Percentiles rank a stretch among this genome's conserved stretches.
Conservation (phyloP, 129 eudicot species). For the Calendula officinalis region DNA sequence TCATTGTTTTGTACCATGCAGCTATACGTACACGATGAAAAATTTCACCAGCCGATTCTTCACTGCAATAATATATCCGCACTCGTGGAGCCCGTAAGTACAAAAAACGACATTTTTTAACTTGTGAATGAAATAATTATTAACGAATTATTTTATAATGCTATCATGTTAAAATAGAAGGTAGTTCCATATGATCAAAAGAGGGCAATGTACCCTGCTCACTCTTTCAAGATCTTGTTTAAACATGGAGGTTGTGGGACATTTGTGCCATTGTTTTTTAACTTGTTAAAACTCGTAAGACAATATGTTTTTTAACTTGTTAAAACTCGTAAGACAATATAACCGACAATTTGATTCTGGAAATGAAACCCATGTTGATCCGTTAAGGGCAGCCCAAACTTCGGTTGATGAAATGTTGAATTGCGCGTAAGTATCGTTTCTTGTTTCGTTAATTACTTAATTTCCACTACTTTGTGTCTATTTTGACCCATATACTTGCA, state of each 20-base stretch:
- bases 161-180: constrained; percentile 34
- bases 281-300: constrained; percentile 52
- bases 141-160: background rate
- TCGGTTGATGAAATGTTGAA: constrained; percentile 93
- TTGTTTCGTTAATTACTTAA: background rate
- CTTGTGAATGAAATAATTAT: background rate
- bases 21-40: constrained; percentile 67
- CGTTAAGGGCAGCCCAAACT: constrained; percentile 78
- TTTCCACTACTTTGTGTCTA: background rate
- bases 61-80: constrained; percentile 88
- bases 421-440: constrained; percentile 58
- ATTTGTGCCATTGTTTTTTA: constrained; percentile 69
- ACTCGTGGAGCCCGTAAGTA: constrained; percentile 83
- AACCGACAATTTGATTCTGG: constrained; percentile 41
- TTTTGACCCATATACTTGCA: background rate
- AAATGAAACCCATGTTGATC: constrained; percentile 57
- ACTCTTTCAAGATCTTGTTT: constrained; percentile 81
- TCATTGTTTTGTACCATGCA: constrained; percentile 29
- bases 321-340: constrained; percentile 52
- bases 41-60: constrained; percentile 84
- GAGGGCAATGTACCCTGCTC: constrained; percentile 71
- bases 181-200: constrained; percentile 74
- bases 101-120: background rate
- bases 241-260: constrained; percentile 96
- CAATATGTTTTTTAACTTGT: constrained; percentile 70